Percentiles rank a stretch among this genome's conserved stretches.
These are phyloP conservation scores for Ceratocystis destructans DNA, from an alignment of 2,329 filamentous ascomycete genomes.

Conservation along the genomic window DNA sequence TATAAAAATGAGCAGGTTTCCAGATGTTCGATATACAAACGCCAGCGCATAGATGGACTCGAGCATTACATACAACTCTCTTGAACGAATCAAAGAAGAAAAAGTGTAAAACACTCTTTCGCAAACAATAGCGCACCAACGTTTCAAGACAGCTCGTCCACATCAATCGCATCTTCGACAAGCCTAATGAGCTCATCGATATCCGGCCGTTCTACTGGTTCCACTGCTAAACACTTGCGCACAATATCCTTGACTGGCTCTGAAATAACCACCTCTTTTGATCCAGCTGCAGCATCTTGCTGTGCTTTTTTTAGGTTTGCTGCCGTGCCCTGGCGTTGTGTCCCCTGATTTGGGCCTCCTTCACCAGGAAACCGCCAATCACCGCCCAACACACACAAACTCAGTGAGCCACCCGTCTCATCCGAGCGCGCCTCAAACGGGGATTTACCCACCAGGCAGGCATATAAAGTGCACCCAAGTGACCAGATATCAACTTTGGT, in stretches of 20 bases:
- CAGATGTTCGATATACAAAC: not conserved
- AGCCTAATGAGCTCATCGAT: slow-evolving; percentile 69
- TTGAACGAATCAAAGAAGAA: not conserved
- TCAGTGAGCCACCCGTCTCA: slow-evolving; percentile 86
- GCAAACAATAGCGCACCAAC: not conserved
- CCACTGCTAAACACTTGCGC: slow-evolving; percentile 69
- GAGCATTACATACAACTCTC: no score
- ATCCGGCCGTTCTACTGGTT: slow-evolving; percentile 76
- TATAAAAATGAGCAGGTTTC: no score
- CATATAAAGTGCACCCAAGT: slow-evolving; percentile 91
- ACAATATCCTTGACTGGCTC: slow-evolving; percentile 79
- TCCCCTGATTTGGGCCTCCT: slow-evolving; percentile 45
- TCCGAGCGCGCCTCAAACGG: slow-evolving; percentile 93
- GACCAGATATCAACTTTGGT: slow-evolving; percentile 98
- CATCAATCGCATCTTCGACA: slow-evolving; percentile 61
- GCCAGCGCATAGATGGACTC: not conserved
- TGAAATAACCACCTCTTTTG: slow-evolving; percentile 46
- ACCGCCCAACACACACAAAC: slow-evolving; percentile 80
- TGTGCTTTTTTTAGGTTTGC: slow-evolving; percentile 19
- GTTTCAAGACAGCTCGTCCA: slow-evolving; percentile 36
- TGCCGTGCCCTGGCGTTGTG: slow-evolving; percentile 30
- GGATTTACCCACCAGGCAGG: slow-evolving; percentile 89
- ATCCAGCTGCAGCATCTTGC: slow-evolving; percentile 20
- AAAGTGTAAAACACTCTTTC: not conserved
- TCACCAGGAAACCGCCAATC: slow-evolving; percentile 97